Base-by-base conservation (phyloP, 1,284 basidiomycete genomes). In the Abortiporus biennis region DNA sequence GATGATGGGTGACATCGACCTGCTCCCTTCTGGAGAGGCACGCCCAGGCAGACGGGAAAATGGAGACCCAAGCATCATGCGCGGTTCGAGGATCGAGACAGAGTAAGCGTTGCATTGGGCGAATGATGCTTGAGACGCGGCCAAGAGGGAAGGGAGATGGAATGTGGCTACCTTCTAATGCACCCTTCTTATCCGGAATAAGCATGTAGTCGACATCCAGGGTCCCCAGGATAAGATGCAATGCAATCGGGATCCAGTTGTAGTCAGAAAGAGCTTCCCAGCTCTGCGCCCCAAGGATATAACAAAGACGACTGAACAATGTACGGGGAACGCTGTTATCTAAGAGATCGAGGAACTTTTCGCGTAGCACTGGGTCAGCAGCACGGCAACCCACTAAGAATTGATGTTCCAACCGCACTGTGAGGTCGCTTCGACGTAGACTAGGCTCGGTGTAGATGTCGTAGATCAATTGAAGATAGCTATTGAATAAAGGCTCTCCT, bases 191-290 rank as follows among this genome's bases (percentile, higher is more conserved):
- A 59, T 59, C 60, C 0, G 64, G 55, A 47, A 64, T 46, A 27
- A 72, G 54, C 5, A 66, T 58, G 27, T 74, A 62, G 40, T 91
- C 83, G 9, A 67, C 65, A 54, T 95, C 87, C n/a, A 84, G 73
- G 11, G 87, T 76, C 15, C 92, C 91, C 9, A 99, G 76, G 16
- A 98, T 67, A 20, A 99, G 79, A 56, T 96, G 89, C 20, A 98
- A 70, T 24, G 93, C 92, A 34, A 98, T 78, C 51, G 90, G 86
- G 36, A 96, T 87, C 96, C 96, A 99, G 59, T 97, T 94, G 47
- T 89, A 81, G 52, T 97, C 92, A 1, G 90, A 83, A 15, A 99
- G 66, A 8, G 85, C 80, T 52, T 99, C 96, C 96, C 97, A 99
- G 59, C 76, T 95, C 65, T 99, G 94, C 16, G 93, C 83, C 21